Percentiles rank a stretch among this genome's conserved stretches.
phyloP scores from a whole-genome alignment of 768 basidiomycete genomes.

The Harrya chromipes region DNA sequence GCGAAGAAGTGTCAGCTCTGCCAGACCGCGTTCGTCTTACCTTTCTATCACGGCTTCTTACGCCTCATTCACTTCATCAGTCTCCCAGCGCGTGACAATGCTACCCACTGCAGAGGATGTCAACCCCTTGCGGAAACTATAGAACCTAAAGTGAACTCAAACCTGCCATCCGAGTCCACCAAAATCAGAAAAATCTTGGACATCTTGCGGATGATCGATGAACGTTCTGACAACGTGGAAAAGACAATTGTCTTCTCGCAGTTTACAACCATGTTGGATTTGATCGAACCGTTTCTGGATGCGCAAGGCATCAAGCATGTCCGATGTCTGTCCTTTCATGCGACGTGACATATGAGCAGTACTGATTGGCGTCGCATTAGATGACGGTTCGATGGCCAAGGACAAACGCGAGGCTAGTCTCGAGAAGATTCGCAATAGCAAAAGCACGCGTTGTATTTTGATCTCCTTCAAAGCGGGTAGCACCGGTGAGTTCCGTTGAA shows the following conservation, averaged over 20 bases:
- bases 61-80: conserved; percentile 11
- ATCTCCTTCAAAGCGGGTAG: conserved; percentile 97
- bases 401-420: conserved; percentile 75
- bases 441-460: conserved; percentile 68
- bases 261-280: conserved; percentile 82
- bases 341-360: not conserved
- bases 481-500: conserved; percentile 54
- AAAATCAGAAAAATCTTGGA: conserved; percentile 85
- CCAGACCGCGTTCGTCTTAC: conserved; percentile 55
- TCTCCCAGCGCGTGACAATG: conserved; percentile 19
- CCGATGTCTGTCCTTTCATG: conserved; percentile 53
- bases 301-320: conserved; percentile 67
- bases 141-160: conserved; percentile 17
- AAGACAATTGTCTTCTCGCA: conserved; percentile 98
- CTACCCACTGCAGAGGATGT: conserved; percentile 60
- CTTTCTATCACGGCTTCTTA: not conserved
- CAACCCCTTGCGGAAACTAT: conserved; percentile 48
- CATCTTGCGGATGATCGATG: conserved; percentile 62
- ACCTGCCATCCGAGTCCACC: conserved; percentile 68
- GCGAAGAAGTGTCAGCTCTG: conserved; percentile 78
- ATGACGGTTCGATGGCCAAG: conserved; percentile 84
- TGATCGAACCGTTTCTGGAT: conserved; percentile 82
- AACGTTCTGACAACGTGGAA: conserved; percentile 55
- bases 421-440: conserved; percentile 62
- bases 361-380: conserved; percentile 39